Evolutionary conservation across 352 stramenopile species (phyloP), one percentile per base, ranked within the genome.

Genomic region (Phytophthora podocarpi): DNA sequence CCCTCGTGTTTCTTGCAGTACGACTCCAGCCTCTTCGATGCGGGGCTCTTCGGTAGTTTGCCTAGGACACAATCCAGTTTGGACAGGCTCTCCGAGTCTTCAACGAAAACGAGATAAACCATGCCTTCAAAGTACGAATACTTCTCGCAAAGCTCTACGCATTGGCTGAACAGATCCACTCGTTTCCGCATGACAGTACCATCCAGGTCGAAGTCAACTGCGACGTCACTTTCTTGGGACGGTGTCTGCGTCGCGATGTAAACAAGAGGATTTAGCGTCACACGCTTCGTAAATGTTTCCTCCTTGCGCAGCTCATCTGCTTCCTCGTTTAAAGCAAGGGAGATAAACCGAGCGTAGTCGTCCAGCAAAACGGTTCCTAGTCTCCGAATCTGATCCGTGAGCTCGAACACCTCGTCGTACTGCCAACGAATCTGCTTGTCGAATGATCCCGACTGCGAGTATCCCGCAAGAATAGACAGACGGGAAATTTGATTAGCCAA

Each of bases 41-140:
- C 67, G 7, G 48, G 43, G 16, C 68, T 88, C 59, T 87, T 87
- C 0, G 76, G 61, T 6, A 76, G 24, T 37, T 83, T 78, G 6
- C 85, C 81, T n/a, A 91, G 49, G 1, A 90, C 59, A 55, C 85
- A 90, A 59, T 94, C 85, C n/a, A 92, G 59, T 58, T 89, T 78
- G 2, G 51, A 43, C 15, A 91, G 26, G 24, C 87, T 87, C 31
- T 70, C 68, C 21, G 76, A 70, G 41, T 91, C 81, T 67, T 93
- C 82, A 9, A 74, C 68, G 23, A 80, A 87, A 10, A 76, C 63
- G 11, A 96, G 40, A 57, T 85, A 91, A 16, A 90, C 77, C 82
- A 96, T 94, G 28, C 80, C 83, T 74, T 96, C 85, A 34, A 84
- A 93, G 64, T 92, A 96, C n/a, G 55, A 41, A 50, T 91, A 89